These are phyloP conservation scores for Monilinia fructicola DNA, from an alignment of 2,329 filamentous ascomycete genomes.

Conservation along the genomic window DNA sequence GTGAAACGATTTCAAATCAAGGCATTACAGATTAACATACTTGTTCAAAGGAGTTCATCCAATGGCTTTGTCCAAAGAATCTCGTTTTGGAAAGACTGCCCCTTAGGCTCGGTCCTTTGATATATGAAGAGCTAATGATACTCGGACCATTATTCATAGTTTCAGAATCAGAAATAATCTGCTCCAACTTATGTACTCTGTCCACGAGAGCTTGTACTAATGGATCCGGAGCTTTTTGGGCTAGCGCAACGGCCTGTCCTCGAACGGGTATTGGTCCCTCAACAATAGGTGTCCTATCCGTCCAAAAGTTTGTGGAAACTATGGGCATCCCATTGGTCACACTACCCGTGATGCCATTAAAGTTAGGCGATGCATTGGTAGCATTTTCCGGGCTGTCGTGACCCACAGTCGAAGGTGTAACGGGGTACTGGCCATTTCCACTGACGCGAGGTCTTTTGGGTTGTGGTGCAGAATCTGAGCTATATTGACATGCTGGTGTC, in stretches of 20 bases:
- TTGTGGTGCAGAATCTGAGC: constrained; percentile 9
- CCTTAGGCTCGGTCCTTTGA: constrained; percentile 18
- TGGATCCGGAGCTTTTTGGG: not conserved
- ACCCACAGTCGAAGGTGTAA: constrained; percentile 5
- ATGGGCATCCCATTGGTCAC: not conserved
- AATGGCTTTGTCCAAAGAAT: constrained; percentile 32
- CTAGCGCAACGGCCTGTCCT: not conserved
- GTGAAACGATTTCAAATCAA: not conserved
- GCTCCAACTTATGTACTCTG: constrained; percentile 19
- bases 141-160: not conserved
- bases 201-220: constrained; percentile 16
- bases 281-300: not conserved
- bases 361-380: not conserved
- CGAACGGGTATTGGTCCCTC: not conserved
- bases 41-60: constrained; percentile 28
- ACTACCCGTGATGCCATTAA: not conserved
- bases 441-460: constrained; percentile 7
- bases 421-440: constrained; percentile 12
- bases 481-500: constrained; percentile 18
- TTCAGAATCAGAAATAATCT: constrained; percentile 10
- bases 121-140: not conserved
- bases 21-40: constrained; percentile 18
- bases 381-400: constrained; percentile 8
- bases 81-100: constrained; percentile 29
- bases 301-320: constrained; percentile 8